A percentile compares a stretch with the other conserved stretches of the same genome.
Evolutionary conservation across 73 alveolate genomes (phyloP).

Genomic region (Symbiodinium natans): DNA sequence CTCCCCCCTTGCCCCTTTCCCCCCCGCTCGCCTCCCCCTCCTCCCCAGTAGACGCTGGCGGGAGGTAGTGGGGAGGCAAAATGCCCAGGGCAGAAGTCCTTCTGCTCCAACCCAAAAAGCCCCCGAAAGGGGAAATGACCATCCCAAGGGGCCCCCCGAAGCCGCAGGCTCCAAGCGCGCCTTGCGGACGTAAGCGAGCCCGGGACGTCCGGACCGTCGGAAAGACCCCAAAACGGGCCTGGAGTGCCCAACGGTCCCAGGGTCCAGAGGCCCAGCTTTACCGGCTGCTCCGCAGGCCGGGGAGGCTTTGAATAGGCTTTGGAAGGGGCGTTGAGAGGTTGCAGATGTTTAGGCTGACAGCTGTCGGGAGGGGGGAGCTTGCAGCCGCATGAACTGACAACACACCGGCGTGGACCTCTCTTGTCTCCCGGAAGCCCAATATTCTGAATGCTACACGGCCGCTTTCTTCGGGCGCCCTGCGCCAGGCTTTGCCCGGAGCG

Average conservation of each 20-base stretch:
- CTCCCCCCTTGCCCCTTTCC: constrained; percentile 12
- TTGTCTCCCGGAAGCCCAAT: no score
- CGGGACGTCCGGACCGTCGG: no score
- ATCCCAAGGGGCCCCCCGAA: neutral
- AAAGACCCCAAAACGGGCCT: neutral
- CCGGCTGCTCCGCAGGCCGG: constrained; percentile 15
- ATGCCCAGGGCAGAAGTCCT: neutral
- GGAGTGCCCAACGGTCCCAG: neutral
- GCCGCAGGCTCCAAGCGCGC: neutral
- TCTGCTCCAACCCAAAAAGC: neutral
- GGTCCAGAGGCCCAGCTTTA: neutral
- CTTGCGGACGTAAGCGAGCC: no score
- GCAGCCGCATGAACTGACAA: no score
- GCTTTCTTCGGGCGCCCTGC: neutral
- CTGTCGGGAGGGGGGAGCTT: no score
- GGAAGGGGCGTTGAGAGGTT: no score
- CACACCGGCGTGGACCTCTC: no score
- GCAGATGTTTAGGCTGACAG: no score
- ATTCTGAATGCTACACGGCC: no score
- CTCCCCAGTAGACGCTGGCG: constrained; percentile 24
- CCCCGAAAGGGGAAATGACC: neutral
- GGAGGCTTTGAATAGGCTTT: no score
- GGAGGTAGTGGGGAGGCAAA: constrained; percentile 22
- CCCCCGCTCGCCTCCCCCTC: constrained; percentile 32
- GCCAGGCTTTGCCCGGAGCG: neutral